Percentiles rank a stretch among this genome's conserved stretches.
Conservation (phyloP, 306 rosid species). For the Pachyrhizus erosus region DNA sequence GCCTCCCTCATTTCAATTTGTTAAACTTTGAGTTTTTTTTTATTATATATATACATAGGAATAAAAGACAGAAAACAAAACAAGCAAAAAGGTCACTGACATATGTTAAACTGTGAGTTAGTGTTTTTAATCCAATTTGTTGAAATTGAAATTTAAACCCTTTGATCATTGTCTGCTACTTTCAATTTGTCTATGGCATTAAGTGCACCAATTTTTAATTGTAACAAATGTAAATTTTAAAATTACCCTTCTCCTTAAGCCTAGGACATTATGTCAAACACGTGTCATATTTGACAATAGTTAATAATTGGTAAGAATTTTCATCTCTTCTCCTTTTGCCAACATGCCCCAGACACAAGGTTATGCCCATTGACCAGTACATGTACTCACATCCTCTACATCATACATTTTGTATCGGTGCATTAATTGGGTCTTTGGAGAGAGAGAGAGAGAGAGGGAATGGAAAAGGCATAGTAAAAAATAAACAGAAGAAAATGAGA, state of each 20-base stretch:
- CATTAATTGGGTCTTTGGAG: background rate
- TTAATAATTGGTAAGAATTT: background rate
- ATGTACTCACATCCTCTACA: background rate
- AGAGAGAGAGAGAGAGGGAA: background rate
- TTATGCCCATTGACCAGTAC: background rate
- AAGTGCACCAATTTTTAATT: background rate
- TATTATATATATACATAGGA: too few relatives aligned
- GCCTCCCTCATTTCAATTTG: too few relatives aligned
- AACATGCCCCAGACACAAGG: constrained; percentile 16
- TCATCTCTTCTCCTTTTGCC: background rate
- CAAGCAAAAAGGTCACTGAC: too few relatives aligned
- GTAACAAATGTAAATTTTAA: background rate
- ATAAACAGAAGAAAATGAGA: background rate
- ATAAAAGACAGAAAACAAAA: too few relatives aligned
- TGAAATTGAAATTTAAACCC: background rate
- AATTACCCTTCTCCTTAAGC: too few relatives aligned
- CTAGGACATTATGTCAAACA: too few relatives aligned
- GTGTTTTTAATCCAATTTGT: background rate
- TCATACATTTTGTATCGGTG: background rate
- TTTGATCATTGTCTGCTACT: background rate
- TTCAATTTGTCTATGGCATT: background rate
- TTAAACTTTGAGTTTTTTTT: too few relatives aligned
- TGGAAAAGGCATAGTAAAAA: background rate
- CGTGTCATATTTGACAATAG: background rate
- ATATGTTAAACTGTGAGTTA: too few relatives aligned